A percentile compares a stretch with the other conserved stretches of the same genome.
These are phyloP conservation scores for Musa troglodytarum DNA, from an alignment of 176 grass and related monocot species.

Conservation along the genomic window DNA sequence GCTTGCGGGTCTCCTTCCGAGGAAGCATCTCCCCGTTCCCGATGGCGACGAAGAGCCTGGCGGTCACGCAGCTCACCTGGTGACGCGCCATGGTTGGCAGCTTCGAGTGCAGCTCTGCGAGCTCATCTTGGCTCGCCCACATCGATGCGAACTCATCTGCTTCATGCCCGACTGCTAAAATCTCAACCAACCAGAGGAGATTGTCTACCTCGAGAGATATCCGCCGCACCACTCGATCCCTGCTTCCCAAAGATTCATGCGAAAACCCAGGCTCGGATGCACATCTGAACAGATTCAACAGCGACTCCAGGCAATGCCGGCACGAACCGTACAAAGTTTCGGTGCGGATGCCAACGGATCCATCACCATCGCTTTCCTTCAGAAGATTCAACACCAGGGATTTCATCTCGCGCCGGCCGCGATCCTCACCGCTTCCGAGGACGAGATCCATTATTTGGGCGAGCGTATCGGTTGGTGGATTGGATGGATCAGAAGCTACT, in stretches of 20 bases:
- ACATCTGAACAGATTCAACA: constrained; percentile 31
- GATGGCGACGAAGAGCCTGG: constrained; percentile 71
- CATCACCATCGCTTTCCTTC: constrained; percentile 46
- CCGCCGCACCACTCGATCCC: constrained; percentile 23
- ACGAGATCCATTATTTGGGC: constrained; percentile 61
- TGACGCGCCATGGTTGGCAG: constrained; percentile 36
- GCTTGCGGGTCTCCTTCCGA: constrained; percentile 36
- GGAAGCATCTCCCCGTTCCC: constrained; percentile 81
- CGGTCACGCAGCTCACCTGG: constrained; percentile 49
- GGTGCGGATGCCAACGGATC: constrained; percentile 40
- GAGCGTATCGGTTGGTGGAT: constrained; percentile 42
- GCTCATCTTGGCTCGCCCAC: constrained; percentile 52
- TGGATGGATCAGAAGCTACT: constrained; percentile 38
- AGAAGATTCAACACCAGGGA: constrained; percentile 64
- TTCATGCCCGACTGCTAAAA: constrained; percentile 41
- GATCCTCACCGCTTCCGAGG: constrained; percentile 53
- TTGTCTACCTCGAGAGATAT: constrained; percentile 70
- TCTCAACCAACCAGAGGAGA: constrained; percentile 70
- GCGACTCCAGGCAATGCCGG: constrained; percentile 41
- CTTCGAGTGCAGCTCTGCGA: constrained; percentile 44
- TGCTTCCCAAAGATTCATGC: constrained; percentile 13
- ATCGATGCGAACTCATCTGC: constrained; percentile 52
- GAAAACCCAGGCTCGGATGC: constrained; percentile 39
- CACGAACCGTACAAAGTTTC: constrained; percentile 48
- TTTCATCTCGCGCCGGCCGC: constrained; percentile 71